These are phyloP conservation scores for Flueggea neowawraea DNA, from an alignment of 441 rosid species.

Conservation along the genomic window DNA sequence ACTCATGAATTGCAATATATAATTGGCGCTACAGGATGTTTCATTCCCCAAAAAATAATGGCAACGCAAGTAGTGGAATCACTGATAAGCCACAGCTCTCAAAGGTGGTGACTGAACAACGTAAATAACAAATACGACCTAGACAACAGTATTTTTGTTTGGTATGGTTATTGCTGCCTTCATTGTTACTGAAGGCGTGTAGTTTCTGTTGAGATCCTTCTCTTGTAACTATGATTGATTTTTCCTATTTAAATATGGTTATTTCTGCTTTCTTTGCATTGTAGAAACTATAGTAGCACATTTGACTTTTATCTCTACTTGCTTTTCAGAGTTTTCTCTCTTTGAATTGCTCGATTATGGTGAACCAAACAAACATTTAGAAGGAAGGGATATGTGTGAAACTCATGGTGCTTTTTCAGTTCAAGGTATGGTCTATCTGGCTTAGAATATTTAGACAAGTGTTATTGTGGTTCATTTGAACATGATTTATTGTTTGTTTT, in stretches of 20 bases:
- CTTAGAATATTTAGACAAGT: constrained; percentile 1
- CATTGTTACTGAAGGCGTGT: background rate
- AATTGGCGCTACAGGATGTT: constrained; percentile 23
- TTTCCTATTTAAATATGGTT: background rate
- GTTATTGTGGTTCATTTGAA: background rate
- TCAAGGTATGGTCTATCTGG: constrained; percentile 47
- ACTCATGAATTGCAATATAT: constrained; percentile 16
- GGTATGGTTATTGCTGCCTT: too few relatives aligned
- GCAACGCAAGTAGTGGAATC: constrained; percentile 21
- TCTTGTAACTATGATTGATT: background rate
- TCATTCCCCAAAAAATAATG: constrained; percentile 23
- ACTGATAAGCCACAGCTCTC: constrained; percentile 21
- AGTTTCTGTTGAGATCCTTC: constrained; percentile 2
- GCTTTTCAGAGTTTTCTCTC: constrained; percentile 52
- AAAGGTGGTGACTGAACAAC: constrained; percentile 35
- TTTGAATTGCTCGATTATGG: constrained; percentile 76
- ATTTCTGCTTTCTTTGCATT: background rate
- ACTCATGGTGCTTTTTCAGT: constrained; percentile 85
- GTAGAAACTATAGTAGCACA: constrained; percentile 1
- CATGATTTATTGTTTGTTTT: background rate
- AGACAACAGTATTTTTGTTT: background rate
- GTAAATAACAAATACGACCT: constrained; percentile 30
- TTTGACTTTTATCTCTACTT: background rate
- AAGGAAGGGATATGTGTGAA: constrained; percentile 43
- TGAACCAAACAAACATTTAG: constrained; percentile 33